These are phyloP conservation scores for Chrysosporium keratinophilum DNA, from an alignment of 2,329 filamentous ascomycete genomes.

Conservation along the genomic window DNA sequence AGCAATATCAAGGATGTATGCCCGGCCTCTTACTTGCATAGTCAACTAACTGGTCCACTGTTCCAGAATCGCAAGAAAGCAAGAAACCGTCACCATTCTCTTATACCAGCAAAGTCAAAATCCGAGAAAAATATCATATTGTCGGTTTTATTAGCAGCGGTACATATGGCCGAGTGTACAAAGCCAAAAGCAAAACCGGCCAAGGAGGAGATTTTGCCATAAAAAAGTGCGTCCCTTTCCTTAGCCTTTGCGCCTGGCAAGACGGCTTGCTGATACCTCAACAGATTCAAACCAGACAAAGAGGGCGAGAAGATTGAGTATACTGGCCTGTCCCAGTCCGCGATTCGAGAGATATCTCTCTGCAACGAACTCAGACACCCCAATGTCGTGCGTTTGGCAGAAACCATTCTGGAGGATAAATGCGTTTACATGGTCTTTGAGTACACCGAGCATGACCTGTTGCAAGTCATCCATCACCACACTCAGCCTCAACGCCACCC, in stretches of 20 bases:
- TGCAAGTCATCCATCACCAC: conserved; percentile 98
- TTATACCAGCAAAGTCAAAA: conserved; percentile 66
- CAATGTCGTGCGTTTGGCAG: conserved; percentile 82
- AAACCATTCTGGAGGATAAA: conserved; percentile 96
- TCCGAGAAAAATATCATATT: conserved; percentile 89
- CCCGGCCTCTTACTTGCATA: not conserved
- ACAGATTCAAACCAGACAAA: conserved; percentile 86
- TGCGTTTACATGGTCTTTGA: conserved; percentile 99
- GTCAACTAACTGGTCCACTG: not conserved
- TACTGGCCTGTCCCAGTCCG: conserved; percentile 94
- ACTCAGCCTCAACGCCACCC: conserved; percentile 77
- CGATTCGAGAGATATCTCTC: conserved; percentile 92
- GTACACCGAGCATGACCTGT: conserved; percentile 91
- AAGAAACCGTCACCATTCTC: conserved; percentile 38
- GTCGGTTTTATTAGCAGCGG: conserved; percentile 97
- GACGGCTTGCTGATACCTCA: not conserved
- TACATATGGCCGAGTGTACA: conserved; percentile 97
- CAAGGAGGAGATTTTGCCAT: conserved; percentile 82
- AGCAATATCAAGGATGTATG: not conserved
- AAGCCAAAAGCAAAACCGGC: conserved; percentile 67
- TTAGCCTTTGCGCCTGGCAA: not conserved
- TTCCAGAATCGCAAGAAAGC: conserved; percentile 28
- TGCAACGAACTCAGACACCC: conserved; percentile 83
- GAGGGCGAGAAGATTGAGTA: conserved; percentile 92
- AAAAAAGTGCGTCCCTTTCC: conserved; percentile 59